Percentiles rank a stretch among this genome's conserved stretches.
Conservation (phyloP, 768 basidiomycete species). For the Trametes gibbosa region DNA sequence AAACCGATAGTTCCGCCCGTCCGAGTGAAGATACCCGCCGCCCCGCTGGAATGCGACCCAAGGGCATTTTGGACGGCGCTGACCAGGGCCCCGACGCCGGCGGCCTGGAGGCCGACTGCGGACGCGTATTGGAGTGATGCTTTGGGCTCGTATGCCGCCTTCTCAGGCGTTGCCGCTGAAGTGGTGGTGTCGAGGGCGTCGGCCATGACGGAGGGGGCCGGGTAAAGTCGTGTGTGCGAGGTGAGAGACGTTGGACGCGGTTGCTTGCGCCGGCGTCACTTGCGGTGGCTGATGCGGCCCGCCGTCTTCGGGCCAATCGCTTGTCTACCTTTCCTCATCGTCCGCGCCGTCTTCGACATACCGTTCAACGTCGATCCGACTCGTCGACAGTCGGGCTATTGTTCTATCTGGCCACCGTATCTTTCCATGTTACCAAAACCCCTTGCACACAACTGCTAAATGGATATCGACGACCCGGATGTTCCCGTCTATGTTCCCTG, state of each 20-base stretch:
- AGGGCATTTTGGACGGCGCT: constrained; percentile 80
- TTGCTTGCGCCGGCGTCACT: constrained; percentile 16
- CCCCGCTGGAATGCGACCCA: constrained; percentile 72
- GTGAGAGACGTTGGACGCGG: constrained; percentile 16
- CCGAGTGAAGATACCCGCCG: constrained; percentile 82
- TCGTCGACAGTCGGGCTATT: neutral
- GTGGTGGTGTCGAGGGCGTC: constrained; percentile 17
- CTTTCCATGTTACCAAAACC: too few species aligned
- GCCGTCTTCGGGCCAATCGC: constrained; percentile 11
- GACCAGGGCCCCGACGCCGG: constrained; percentile 63
- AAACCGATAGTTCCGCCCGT: constrained; percentile 88
- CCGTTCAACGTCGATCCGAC: neutral
- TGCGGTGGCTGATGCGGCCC: constrained; percentile 9
- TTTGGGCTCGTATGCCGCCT: constrained; percentile 44
- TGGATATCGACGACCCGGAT: neutral
- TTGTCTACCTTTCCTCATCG: constrained; percentile 12
- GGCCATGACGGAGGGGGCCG: constrained; percentile 23
- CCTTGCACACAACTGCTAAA: neutral
- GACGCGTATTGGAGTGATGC: constrained; percentile 55
- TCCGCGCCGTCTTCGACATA: neutral
- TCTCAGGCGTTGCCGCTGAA: constrained; percentile 11
- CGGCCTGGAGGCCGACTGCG: constrained; percentile 60
- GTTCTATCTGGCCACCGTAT: too few species aligned
- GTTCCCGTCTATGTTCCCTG: constrained; percentile 8
- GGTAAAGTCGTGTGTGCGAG: constrained; percentile 16